phyloP scores from a whole-genome alignment of 805 yeast species.

The Ogataea corticis region DNA sequence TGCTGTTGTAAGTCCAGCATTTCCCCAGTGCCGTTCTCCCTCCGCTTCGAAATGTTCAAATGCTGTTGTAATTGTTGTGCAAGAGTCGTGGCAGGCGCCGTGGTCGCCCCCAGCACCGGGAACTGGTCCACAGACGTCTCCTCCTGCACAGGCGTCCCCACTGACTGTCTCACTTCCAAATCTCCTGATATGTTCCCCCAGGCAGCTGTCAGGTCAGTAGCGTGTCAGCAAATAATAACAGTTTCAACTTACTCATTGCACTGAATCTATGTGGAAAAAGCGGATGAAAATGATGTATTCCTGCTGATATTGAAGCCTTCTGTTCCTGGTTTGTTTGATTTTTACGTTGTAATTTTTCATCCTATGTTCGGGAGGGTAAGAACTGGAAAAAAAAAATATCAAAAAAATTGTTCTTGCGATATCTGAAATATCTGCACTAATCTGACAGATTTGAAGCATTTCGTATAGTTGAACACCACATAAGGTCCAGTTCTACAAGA shows the following conservation, averaged over 20 bases:
- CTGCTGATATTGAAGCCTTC: background rate
- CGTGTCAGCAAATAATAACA: background rate
- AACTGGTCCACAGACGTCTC: constrained; percentile 25
- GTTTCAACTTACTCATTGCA: constrained; percentile 1
- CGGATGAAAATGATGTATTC: background rate
- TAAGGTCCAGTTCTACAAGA: too few species aligned
- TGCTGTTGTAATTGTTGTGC: constrained; percentile 5
- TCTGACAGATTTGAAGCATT: too few species aligned
- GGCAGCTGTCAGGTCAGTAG: constrained; percentile 19
- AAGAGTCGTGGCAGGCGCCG: constrained; percentile 4
- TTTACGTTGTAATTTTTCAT: background rate
- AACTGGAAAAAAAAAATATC: background rate
- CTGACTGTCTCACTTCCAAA: constrained; percentile 15
- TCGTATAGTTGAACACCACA: too few species aligned
- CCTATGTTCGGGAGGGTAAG: constrained; percentile 7
- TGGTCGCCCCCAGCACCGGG: constrained; percentile 28
- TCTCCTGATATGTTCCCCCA: constrained; percentile 24
- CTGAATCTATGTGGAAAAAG: background rate
- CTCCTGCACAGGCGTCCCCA: constrained; percentile 9
- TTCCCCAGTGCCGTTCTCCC: constrained; percentile 11
- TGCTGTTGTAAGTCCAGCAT: constrained; percentile 24
- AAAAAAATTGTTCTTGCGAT: too few species aligned
- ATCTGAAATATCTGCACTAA: too few species aligned
- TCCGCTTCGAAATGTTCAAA: constrained; percentile 1
- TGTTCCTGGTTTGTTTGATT: background rate